Evolutionary conservation across 371 early-diverging fungal species (phyloP), one percentile per base, ranked within the genome.

Genomic region (Fennellomyces sp.): DNA sequence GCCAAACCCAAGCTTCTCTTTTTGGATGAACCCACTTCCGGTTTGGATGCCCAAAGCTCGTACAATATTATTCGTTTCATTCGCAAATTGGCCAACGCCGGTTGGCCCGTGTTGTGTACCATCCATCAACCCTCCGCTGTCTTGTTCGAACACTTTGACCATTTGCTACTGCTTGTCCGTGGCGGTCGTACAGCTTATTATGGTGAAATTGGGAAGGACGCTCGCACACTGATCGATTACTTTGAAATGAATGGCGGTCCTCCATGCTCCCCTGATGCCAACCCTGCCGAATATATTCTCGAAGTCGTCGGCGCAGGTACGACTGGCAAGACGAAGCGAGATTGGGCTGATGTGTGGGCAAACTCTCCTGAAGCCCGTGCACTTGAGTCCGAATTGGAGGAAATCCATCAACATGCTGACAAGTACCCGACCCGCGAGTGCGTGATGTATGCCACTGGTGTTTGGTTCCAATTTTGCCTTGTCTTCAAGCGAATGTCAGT

Each of bases 11-110:
- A 78, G 39, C 75, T 92, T 12, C 70, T 92, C 53, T 91, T 91
- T 72, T 72, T 94, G 56, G 94, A 94, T 70, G 94, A 94, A 68
- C 92, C 93, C 8, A 93, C 93, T 11, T 86, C 87, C 19, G 82
- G 92, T 58, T 77, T 84, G 3, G 90, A 84, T 58, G 72, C 70
- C 21, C 85, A 87, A 17, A 81, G 81, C 70, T 80, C n/a, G n/a
- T n/a, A n/a, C n/a, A n/a, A n/a, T n/a, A n/a, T n/a, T n/a, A n/a
- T n/a, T n/a, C n/a, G n/a, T n/a, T n/a, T n/a, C n/a, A n/a, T n/a
- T n/a, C n/a, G n/a, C n/a, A n/a, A n/a, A n/a, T n/a, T n/a, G n/a
- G n/a, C n/a, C n/a, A n/a, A n/a, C n/a, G n/a, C n/a, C n/a, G n/a
- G n/a, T n/a, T n/a, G n/a, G n/a, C n/a, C 85, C 29, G 73, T 87